These are phyloP conservation scores for Sequoiadendron giganteum DNA, from an alignment of 75 land plant species.

Conservation along the genomic window DNA sequence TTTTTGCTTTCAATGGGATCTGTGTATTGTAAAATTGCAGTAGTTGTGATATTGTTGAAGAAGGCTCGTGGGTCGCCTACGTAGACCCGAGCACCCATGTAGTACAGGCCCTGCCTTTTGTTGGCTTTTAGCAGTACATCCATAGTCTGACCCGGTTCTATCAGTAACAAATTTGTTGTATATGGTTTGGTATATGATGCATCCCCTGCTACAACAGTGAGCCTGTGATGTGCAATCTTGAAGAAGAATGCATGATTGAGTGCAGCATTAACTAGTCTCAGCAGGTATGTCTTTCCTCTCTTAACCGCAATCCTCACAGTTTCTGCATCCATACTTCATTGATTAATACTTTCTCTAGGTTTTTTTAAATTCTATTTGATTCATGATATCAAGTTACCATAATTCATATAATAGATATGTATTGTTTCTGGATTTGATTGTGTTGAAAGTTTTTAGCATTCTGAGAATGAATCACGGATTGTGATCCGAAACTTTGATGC, in stretches of 20 bases:
- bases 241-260: slow-evolving; percentile 9
- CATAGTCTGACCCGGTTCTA: slow-evolving; percentile 12
- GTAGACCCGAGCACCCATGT: background rate
- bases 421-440: no score
- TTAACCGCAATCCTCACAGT: background rate
- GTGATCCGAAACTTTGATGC: no score
- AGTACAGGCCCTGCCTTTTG: background rate
- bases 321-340: background rate
- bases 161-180: slow-evolving; percentile 2
- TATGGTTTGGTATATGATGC: slow-evolving; percentile 14
- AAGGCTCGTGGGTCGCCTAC: background rate
- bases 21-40: background rate
- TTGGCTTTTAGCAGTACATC: background rate
- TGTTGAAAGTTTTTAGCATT: no score
- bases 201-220: slow-evolving; percentile 13
- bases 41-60: background rate
- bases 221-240: slow-evolving; percentile 6
- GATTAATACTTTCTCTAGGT: no score
- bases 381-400: no score
- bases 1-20: background rate
- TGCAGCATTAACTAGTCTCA: slow-evolving; percentile 14
- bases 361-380: no score
- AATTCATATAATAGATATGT: no score
- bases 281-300: slow-evolving; percentile 16
- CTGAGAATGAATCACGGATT: no score